These are phyloP conservation scores for Coemansia sp. DNA, from an alignment of 192 early-diverging fungal genomes.

Conservation along the genomic window DNA sequence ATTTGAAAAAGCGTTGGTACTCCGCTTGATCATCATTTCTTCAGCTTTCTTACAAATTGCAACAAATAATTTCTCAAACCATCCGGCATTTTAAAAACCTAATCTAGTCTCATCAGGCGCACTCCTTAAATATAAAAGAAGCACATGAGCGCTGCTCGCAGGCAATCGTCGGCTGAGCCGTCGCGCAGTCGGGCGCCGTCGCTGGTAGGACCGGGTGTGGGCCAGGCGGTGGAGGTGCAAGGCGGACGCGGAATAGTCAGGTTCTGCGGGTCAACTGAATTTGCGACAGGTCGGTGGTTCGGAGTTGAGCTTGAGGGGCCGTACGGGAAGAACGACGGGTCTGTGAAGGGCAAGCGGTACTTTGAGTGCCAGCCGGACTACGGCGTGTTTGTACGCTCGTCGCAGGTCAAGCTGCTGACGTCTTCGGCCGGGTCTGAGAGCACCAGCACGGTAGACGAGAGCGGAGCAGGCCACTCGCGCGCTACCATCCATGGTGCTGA, in stretches of 20 bases:
- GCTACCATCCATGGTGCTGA: conserved; percentile 27
- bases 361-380: conserved; percentile 72
- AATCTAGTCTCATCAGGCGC: not conserved
- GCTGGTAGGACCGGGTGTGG: conserved; percentile 21
- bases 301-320: conserved; percentile 83
- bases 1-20: not conserved
- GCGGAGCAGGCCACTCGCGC: conserved; percentile 3
- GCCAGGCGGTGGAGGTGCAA: conserved; percentile 58
- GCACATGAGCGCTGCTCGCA: conserved; percentile 30
- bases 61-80: not conserved
- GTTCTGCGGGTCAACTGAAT: conserved; percentile 79
- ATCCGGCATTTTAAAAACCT: not conserved
- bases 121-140: not conserved
- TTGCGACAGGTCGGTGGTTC: conserved; percentile 84
- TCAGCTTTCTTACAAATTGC: not conserved
- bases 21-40: conserved; percentile 19
- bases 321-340: conserved; percentile 75
- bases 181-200: conserved; percentile 20
- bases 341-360: conserved; percentile 72
- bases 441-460: not conserved
- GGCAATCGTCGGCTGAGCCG: conserved; percentile 18
- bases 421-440: conserved; percentile 5
- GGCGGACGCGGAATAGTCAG: conserved; percentile 66
- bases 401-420: conserved; percentile 53
- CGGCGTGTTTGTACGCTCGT: conserved; percentile 76